phyloP scores from a whole-genome alignment of 208 protist genomes.

The Trypanosoma theileri region DNA sequence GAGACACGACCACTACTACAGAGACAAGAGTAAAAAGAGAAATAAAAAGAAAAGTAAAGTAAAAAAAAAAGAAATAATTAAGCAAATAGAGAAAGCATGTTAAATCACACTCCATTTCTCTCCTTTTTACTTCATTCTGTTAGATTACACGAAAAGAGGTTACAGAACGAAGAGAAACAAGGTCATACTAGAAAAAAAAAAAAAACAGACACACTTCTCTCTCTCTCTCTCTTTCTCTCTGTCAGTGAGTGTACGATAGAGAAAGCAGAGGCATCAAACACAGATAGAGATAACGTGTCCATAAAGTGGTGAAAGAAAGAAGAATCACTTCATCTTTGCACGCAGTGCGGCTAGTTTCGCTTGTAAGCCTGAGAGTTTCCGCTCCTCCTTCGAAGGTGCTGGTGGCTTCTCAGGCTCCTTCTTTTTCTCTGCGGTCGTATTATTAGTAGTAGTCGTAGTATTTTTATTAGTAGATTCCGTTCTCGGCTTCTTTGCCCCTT shows the following conservation, averaged over 20 bases:
- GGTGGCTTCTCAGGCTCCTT: slow-evolving; percentile 23
- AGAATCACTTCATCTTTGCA: slow-evolving; percentile 66
- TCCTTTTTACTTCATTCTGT: too few relatives aligned
- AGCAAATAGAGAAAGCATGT: background rate
- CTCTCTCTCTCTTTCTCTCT: background rate
- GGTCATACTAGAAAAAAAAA: background rate
- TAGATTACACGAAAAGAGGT: slow-evolving; percentile 1
- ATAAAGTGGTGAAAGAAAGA: too few relatives aligned
- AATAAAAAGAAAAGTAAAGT: background rate
- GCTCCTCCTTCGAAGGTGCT: slow-evolving; percentile 71
- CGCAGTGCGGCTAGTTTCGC: slow-evolving; percentile 77
- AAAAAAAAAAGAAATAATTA: background rate
- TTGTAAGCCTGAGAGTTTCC: slow-evolving; percentile 81
- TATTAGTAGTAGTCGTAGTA: background rate
- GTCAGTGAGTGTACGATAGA: too few relatives aligned
- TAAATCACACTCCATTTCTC: too few relatives aligned
- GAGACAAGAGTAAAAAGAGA: too few relatives aligned
- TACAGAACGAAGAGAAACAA: slow-evolving; percentile 1
- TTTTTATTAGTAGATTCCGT: slow-evolving; percentile 4
- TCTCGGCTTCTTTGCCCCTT: slow-evolving; percentile 21
- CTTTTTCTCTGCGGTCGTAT: too few relatives aligned
- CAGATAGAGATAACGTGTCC: slow-evolving; percentile 11
- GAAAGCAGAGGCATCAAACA: background rate
- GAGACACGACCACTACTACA: too few relatives aligned
- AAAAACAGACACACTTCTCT: background rate